Evolutionary conservation across 345 rosid species (phyloP).

Genomic region (Brassica juncea): DNA sequence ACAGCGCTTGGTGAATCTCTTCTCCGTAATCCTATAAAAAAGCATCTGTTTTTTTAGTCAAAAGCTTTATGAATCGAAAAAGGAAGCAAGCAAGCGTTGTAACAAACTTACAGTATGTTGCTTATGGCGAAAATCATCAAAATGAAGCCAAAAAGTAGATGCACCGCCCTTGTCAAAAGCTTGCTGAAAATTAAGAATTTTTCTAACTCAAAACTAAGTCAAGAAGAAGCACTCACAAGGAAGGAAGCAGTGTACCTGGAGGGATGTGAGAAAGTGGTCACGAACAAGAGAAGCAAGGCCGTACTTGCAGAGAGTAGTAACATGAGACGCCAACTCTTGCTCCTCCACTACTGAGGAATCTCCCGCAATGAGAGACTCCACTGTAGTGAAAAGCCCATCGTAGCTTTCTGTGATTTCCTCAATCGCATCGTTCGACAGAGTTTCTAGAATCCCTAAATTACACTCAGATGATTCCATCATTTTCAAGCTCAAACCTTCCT

Average conservation of each 20-base stretch:
- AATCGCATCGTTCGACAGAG: constrained; percentile 53
- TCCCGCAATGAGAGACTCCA: constrained; percentile 54
- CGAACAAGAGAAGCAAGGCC: constrained; percentile 69
- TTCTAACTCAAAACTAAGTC: background rate
- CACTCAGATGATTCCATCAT: constrained; percentile 53
- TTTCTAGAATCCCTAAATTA: constrained; percentile 55
- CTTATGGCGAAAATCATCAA: constrained; percentile 55
- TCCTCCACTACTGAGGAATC: constrained; percentile 39
- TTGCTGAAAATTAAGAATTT: constrained; percentile 47
- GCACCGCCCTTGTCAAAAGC: constrained; percentile 60
- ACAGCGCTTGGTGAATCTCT: constrained; percentile 61
- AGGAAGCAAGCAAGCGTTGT: background rate
- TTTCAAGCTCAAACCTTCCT: background rate
- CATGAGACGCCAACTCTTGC: constrained; percentile 52
- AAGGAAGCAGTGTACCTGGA: constrained; percentile 46
- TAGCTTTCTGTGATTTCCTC: constrained; percentile 62
- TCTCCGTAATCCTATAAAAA: constrained; percentile 48
- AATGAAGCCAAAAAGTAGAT: constrained; percentile 72
- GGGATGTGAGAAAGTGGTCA: constrained; percentile 70
- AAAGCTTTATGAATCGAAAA: background rate
- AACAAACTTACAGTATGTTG: constrained; percentile 44
- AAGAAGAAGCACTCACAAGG: background rate
- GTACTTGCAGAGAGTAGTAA: constrained; percentile 62
- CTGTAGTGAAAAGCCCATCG: constrained; percentile 57
- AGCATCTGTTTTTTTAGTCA: background rate